phyloP scores from a whole-genome alignment of 306 rosid genomes.

The Carpinus fangiana region DNA sequence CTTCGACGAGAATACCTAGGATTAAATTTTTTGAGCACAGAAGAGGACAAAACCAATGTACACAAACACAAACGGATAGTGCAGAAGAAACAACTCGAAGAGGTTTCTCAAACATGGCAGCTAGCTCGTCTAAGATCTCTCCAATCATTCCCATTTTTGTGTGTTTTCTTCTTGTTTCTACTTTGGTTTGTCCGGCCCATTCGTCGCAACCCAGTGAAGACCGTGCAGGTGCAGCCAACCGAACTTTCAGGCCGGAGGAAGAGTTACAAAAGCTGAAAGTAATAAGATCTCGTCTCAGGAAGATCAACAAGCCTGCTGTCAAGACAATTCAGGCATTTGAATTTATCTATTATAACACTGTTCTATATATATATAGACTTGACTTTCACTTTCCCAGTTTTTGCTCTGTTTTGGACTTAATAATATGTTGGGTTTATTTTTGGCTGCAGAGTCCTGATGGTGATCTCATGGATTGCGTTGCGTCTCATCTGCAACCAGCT shows the following conservation, averaged over 20 bases:
- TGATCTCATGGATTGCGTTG: conserved; percentile 84
- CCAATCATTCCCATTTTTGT: conserved; percentile 52
- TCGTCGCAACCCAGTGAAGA: conserved; percentile 33
- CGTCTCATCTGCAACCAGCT: conserved; percentile 83
- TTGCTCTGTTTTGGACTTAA: conserved; percentile 13
- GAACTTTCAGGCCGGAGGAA: conserved; percentile 55
- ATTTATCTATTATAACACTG: background rate
- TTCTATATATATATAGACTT: background rate
- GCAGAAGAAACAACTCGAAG: conserved; percentile 38
- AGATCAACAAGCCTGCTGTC: conserved; percentile 71
- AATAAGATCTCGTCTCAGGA: conserved; percentile 58
- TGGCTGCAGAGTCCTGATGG: conserved; percentile 79
- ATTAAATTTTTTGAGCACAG: conserved; percentile 38
- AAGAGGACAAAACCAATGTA: conserved; percentile 51
- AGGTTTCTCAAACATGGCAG: conserved; percentile 60
- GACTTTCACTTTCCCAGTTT: conserved; percentile 28
- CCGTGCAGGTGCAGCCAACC: conserved; percentile 40
- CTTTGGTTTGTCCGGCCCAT: conserved; percentile 50
- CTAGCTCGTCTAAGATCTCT: conserved; percentile 53
- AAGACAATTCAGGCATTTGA: conserved; percentile 76
- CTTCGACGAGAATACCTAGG: conserved; percentile 42
- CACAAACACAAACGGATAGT: conserved; percentile 33
- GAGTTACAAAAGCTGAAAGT: conserved; percentile 53
- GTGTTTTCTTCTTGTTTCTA: conserved; percentile 55
- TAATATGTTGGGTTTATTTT: background rate